Evolutionary conservation across 1,139 yeast genomes (phyloP).

Genomic region (Kodamaea alishanica): DNA sequence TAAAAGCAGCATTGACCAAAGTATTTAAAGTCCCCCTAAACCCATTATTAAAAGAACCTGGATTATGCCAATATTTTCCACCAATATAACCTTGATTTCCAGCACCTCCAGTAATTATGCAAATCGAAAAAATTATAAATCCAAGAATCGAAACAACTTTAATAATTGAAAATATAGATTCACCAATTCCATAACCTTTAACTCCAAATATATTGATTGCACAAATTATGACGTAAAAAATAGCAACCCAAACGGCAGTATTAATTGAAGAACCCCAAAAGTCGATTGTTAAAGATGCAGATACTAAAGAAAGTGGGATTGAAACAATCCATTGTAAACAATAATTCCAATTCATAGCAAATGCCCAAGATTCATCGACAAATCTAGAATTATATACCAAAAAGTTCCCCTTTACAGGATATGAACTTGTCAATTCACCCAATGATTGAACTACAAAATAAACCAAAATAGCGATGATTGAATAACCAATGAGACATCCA

Average conservation of each 20-base stretch:
- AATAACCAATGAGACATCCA: slow-evolving; percentile 22
- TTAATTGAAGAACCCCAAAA: slow-evolving; percentile 20
- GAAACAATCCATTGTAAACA: slow-evolving; percentile 24
- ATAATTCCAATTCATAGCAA: slow-evolving; percentile 25
- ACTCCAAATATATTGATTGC: slow-evolving; percentile 19
- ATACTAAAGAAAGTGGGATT: slow-evolving; percentile 22
- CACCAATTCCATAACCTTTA: slow-evolving; percentile 19
- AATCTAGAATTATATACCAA: slow-evolving; percentile 21
- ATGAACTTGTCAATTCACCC: slow-evolving; percentile 19
- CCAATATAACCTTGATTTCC: slow-evolving; percentile 21
- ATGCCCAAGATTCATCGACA: slow-evolving; percentile 24
- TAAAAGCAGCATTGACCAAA: slow-evolving; percentile 22
- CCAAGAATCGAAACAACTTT: slow-evolving; percentile 22
- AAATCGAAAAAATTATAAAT: slow-evolving; percentile 20
- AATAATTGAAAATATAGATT: slow-evolving; percentile 18
- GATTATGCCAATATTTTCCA: slow-evolving; percentile 18
- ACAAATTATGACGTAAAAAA: slow-evolving; percentile 20
- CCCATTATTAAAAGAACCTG: slow-evolving; percentile 22
- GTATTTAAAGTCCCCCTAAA: slow-evolving; percentile 21
- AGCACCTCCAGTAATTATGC: slow-evolving; percentile 19
- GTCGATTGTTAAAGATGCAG: slow-evolving; percentile 21
- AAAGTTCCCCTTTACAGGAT: slow-evolving; percentile 22
- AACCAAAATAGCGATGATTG: slow-evolving; percentile 18
- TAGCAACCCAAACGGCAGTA: slow-evolving; percentile 21
- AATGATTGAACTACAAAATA: slow-evolving; percentile 22